phyloP scores from a whole-genome alignment of 2,329 filamentous ascomycete genomes.

The Aspergillus ibericus region DNA sequence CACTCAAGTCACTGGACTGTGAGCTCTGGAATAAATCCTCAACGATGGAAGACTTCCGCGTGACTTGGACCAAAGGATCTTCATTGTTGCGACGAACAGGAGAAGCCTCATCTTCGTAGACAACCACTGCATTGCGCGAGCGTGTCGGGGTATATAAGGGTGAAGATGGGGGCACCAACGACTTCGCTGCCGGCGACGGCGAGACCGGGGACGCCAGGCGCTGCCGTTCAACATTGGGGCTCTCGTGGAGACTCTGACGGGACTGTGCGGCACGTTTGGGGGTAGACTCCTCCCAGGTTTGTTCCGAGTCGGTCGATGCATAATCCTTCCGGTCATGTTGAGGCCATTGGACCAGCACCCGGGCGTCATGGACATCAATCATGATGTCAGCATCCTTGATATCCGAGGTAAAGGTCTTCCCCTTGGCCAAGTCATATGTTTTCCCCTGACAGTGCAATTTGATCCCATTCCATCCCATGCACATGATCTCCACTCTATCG shows the following conservation, averaged over 20 bases:
- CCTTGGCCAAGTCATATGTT: slow-evolving; percentile 82
- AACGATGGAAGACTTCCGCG: slow-evolving; percentile 33
- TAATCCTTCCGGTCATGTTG: slow-evolving; percentile 54
- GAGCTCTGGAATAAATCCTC: slow-evolving; percentile 33
- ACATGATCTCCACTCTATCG: slow-evolving; percentile 82
- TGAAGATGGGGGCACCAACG: slow-evolving; percentile 42
- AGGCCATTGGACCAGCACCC: slow-evolving; percentile 91
- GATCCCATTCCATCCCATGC: slow-evolving; percentile 92
- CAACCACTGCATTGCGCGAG: slow-evolving; percentile 50
- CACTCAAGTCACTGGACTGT: slow-evolving; percentile 34
- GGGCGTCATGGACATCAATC: slow-evolving; percentile 89
- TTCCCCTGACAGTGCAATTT: slow-evolving; percentile 89
- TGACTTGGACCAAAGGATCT: slow-evolving; percentile 28
- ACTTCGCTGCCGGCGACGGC: slow-evolving; percentile 59
- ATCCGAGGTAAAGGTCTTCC: slow-evolving; percentile 85
- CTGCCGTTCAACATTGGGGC: slow-evolving; percentile 58
- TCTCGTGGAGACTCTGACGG: slow-evolving; percentile 36
- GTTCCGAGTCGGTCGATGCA: slow-evolving; percentile 60
- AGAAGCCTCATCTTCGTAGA: slow-evolving; percentile 71
- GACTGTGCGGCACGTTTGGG: slow-evolving; percentile 36
- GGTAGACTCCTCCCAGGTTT: slow-evolving; percentile 65
- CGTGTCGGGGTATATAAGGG: slow-evolving; percentile 47
- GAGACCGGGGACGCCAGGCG: slow-evolving; percentile 75
- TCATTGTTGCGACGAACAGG: slow-evolving; percentile 49
- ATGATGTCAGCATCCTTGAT: slow-evolving; percentile 88